Percentiles rank a stretch among this genome's conserved stretches.
These are phyloP conservation scores for Capsicum pubescens DNA, from an alignment of 257 asterid genomes.

Conservation along the genomic window DNA sequence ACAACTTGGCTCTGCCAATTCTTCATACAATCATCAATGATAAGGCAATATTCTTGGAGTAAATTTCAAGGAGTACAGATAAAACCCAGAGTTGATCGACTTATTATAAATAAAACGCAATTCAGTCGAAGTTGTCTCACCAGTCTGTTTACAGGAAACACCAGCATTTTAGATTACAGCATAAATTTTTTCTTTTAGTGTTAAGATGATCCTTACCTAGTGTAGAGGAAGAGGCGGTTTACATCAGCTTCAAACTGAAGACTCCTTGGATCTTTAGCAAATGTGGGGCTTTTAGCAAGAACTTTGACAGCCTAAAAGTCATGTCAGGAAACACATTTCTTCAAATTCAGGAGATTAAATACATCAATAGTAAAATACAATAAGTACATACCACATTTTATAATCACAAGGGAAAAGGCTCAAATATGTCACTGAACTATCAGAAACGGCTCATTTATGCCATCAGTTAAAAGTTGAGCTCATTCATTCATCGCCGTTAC, in stretches of 20 bases:
- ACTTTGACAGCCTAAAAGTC: constrained; percentile 76
- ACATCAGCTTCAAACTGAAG: constrained; percentile 88
- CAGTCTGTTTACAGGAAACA: background rate
- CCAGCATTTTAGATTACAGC: background rate
- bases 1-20: constrained; percentile 1
- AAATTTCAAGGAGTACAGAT: background rate
- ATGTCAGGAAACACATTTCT: background rate
- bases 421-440: too few relatives aligned
- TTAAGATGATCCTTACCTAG: constrained; percentile 55
- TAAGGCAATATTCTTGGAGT: background rate
- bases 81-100: background rate
- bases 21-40: background rate
- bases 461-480: too few relatives aligned
- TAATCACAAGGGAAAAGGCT: background rate
- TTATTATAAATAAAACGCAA: background rate
- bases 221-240: constrained; percentile 77
- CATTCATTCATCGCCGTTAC: too few relatives aligned
- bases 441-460: too few relatives aligned
- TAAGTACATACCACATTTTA: background rate
- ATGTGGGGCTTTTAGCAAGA: constrained; percentile 87
- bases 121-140: background rate
- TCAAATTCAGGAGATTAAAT: constrained; percentile 16
- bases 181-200: background rate
- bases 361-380: background rate
- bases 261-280: constrained; percentile 70